phyloP scores from a whole-genome alignment of 805 yeast genomes.

The Candida pini region DNA sequence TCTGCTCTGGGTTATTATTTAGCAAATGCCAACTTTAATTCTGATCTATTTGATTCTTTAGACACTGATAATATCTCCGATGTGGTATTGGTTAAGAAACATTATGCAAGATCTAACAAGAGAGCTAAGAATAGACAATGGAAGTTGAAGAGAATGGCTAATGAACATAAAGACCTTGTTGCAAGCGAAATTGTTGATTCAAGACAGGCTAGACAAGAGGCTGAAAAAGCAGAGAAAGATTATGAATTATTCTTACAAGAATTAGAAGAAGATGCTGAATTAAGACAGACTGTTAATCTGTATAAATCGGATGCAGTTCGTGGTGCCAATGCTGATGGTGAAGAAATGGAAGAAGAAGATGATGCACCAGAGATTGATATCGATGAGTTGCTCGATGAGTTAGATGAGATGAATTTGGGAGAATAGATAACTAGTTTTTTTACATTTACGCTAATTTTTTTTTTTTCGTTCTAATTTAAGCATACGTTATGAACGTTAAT shows the following conservation, averaged over 20 bases:
- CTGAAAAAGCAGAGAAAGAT: conserved; percentile 89
- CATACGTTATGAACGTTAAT: too few relatives aligned
- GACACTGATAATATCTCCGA: conserved; percentile 68
- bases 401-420: conserved; percentile 87
- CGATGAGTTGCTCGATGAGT: conserved; percentile 90
- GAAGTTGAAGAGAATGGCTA: conserved; percentile 97
- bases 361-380: conserved; percentile 86
- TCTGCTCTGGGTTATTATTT: conserved; percentile 88
- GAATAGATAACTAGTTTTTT: conserved; percentile 27
- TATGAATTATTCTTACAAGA: conserved; percentile 95
- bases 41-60: conserved; percentile 72
- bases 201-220: conserved; percentile 80
- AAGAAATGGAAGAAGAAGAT: conserved; percentile 55
- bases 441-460: not conserved
- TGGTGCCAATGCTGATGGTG: conserved; percentile 35
- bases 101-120: conserved; percentile 72
- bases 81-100: conserved; percentile 83
- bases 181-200: conserved; percentile 50
- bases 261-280: conserved; percentile 92
- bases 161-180: conserved; percentile 83
- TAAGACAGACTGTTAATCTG: conserved; percentile 83
- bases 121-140: conserved; percentile 76
- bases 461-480: not conserved
- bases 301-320: conserved; percentile 56
- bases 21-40: conserved; percentile 81